phyloP scores from a whole-genome alignment of 2,329 filamentous ascomycete species.

The Alternaria metachromatica region DNA sequence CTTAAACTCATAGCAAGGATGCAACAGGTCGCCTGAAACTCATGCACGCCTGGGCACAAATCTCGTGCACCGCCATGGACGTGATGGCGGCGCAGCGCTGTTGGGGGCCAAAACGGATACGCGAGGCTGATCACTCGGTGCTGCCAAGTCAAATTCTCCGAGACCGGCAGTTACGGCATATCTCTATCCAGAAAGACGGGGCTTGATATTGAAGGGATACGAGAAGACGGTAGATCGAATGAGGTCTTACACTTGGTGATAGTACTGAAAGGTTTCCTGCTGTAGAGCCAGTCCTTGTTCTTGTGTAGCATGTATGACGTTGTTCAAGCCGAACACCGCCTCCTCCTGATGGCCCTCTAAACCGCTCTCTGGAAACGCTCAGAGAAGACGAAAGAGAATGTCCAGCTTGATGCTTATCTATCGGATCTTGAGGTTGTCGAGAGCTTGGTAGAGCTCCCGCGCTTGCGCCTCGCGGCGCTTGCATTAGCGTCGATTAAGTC shows the following conservation, averaged over 20 bases:
- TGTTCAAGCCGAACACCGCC: background rate
- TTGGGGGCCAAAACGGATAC: conserved; percentile 12
- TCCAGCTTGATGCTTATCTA: background rate
- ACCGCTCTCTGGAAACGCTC: background rate
- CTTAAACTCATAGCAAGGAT: background rate
- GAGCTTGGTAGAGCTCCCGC: background rate
- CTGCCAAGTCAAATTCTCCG: background rate
- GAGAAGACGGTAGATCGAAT: background rate
- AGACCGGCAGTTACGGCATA: background rate
- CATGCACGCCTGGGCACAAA: background rate
- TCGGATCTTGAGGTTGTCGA: background rate
- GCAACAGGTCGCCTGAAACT: background rate
- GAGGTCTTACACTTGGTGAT: background rate
- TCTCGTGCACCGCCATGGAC: background rate
- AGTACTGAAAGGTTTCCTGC: too few relatives aligned
- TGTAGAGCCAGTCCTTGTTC: background rate
- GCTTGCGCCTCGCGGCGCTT: background rate
- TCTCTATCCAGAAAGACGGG: background rate
- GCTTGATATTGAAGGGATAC: background rate
- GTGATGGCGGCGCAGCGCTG: background rate
- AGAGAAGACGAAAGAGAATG: background rate
- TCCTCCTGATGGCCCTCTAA: background rate
- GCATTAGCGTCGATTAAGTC: conserved; percentile 11
- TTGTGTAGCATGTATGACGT: background rate
- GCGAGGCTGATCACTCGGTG: background rate